These are phyloP conservation scores for Astragalus glycyphyllos DNA, from an alignment of 306 rosid genomes.

Conservation along the genomic window DNA sequence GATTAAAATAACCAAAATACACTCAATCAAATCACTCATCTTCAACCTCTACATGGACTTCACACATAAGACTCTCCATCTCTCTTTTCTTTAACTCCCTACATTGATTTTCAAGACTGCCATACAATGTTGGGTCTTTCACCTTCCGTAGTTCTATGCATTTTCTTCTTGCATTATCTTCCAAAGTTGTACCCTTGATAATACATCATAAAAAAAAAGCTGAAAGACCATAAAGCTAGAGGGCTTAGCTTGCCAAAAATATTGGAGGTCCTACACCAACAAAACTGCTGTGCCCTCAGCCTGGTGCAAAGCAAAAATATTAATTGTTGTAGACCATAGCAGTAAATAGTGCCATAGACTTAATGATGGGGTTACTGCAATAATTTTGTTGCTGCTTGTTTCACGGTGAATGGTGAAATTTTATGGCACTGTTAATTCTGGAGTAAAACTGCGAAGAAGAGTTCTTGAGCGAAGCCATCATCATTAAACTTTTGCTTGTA, in stretches of 20 bases:
- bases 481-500: neutral
- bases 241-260: neutral
- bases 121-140: slow-evolving; percentile 34
- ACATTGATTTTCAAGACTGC: neutral
- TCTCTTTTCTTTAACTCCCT: neutral
- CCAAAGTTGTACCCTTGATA: neutral
- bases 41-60: slow-evolving; percentile 44
- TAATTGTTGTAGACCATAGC: neutral
- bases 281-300: neutral
- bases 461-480: neutral
- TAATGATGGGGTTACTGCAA: too few relatives aligned
- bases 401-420: neutral
- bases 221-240: neutral
- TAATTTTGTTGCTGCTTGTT: too few relatives aligned
- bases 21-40: neutral
- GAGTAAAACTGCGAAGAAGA: neutral
- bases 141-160: slow-evolving; percentile 15
- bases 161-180: neutral
- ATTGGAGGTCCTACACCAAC: neutral
- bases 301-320: neutral
- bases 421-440: neutral
- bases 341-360: neutral
- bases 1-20: slow-evolving; percentile 15
- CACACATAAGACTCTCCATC: slow-evolving; percentile 51
- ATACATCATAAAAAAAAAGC: neutral